Conservation (phyloP, 2,329 filamentous ascomycete genomes). For the Neodidymelliopsis sp. region DNA sequence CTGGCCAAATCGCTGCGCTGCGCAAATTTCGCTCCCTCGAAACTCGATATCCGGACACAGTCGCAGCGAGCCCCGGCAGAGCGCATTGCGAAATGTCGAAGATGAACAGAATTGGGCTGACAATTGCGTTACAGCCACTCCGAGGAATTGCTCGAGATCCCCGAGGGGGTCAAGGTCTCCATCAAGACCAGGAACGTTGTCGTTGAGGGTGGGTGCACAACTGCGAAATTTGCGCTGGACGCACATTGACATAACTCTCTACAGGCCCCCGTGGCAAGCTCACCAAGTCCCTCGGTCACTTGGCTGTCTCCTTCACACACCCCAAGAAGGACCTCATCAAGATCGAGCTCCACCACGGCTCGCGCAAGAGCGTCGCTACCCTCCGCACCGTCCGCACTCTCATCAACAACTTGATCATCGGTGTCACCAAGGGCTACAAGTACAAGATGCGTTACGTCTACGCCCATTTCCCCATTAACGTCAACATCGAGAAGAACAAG, state of each 20-base stretch:
- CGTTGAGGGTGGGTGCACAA: constrained; percentile 85
- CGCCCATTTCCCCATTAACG: constrained; percentile 99
- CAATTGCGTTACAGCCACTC: constrained; percentile 68
- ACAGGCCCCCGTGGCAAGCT: constrained; percentile 73
- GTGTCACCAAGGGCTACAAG: constrained; percentile 99
- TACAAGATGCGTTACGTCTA: constrained; percentile 99
- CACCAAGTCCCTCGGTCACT: constrained; percentile 93
- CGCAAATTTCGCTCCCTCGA: constrained; percentile 19
- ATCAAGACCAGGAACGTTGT: constrained; percentile 98
- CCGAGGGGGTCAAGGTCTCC: constrained; percentile 94
- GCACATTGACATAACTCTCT: constrained; percentile 3
- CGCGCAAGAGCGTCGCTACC: constrained; percentile 96
- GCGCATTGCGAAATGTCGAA: constrained; percentile 22
- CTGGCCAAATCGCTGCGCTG: constrained; percentile 22
- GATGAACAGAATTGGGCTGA: constrained; percentile 37
- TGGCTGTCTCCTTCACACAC: constrained; percentile 93
- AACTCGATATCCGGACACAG: constrained; percentile 23
- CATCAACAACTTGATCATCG: constrained; percentile 98
- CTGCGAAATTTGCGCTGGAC: background rate
- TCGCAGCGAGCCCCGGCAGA: constrained; percentile 18
- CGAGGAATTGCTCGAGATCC: constrained; percentile 92
- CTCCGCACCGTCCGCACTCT: constrained; percentile 97
- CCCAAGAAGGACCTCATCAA: constrained; percentile 86
- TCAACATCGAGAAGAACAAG: constrained; percentile 96
- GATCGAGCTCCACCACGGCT: constrained; percentile 98